Evolutionary conservation across 768 basidiomycete species (phyloP).

Genomic region (Serendipita sp.): DNA sequence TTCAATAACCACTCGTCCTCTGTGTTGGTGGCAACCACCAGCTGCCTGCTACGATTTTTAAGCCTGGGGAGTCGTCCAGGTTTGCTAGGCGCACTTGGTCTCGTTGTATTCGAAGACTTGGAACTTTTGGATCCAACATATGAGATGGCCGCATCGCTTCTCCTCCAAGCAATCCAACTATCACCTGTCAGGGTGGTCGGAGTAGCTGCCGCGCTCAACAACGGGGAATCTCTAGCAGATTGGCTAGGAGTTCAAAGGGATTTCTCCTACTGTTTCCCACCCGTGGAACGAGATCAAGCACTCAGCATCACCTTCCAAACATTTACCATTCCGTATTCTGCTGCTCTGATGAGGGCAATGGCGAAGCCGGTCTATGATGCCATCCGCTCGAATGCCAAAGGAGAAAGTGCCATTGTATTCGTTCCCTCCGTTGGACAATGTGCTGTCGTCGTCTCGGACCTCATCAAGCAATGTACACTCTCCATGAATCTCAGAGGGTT

Average conservation of each 20-base stretch:
- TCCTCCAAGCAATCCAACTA: slow-evolving; percentile 47
- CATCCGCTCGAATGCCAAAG: slow-evolving; percentile 33
- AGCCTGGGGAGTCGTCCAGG: slow-evolving; percentile 14
- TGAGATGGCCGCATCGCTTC: slow-evolving; percentile 65
- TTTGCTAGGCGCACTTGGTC: slow-evolving; percentile 30
- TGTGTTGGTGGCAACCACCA: slow-evolving; percentile 44
- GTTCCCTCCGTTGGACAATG: slow-evolving; percentile 78
- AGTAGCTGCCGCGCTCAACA: slow-evolving; percentile 59
- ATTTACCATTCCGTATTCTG: slow-evolving; percentile 76
- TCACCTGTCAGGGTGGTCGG: slow-evolving; percentile 60
- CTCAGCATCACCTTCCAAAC: slow-evolving; percentile 51
- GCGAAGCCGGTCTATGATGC: slow-evolving; percentile 73
- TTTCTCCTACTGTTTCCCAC: slow-evolving; percentile 60
- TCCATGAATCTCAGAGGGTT: slow-evolving; percentile 58
- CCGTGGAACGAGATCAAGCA: slow-evolving; percentile 69
- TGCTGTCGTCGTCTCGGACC: slow-evolving; percentile 53
- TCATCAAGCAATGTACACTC: slow-evolving; percentile 77
- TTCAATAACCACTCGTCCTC: neutral
- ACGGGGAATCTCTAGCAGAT: slow-evolving; percentile 60
- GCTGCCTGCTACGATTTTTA: slow-evolving; percentile 31
- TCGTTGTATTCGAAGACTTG: slow-evolving; percentile 73
- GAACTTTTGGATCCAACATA: slow-evolving; percentile 69
- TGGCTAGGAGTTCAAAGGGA: slow-evolving; percentile 64
- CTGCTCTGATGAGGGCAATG: slow-evolving; percentile 80
- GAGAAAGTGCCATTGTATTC: slow-evolving; percentile 57